Evolutionary conservation across 2,329 filamentous ascomycete species (phyloP), one percentile per base, ranked within the genome.

Genomic region (Venturia pyrina): DNA sequence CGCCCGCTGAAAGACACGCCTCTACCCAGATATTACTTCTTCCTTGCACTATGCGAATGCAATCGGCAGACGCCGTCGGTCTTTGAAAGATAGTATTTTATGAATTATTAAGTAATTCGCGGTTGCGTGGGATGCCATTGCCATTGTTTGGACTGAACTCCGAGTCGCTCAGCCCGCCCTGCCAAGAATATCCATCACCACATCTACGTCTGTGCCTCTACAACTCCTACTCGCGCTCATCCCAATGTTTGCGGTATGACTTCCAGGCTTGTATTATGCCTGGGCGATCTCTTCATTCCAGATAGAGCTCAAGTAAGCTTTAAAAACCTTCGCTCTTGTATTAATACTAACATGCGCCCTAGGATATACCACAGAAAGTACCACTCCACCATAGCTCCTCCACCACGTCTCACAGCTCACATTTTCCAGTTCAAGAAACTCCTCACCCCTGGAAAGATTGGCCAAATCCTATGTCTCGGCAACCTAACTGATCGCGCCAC

Each of bases 401-500:
- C 63, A 46, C 63, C 44, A 41, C 32, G 65, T 37, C 64, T 61
- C 59, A 24, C 53, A n/a, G 32, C 65, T 56, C 60, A 68, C 71
- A 53, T 70, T 66, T 66, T 50, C 44, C 67, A 78, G 75, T 79
- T 79, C 73, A 82, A 83, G 72, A 84, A 84, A 70, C 81, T 84
- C 70, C 80, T 84, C 71, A 80, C 81, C n/a, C 82, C 82, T 41
- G 82, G 82, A 68, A 84, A 84, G 71, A 84, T 84, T 69, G 81
- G 80, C 68, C 82, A 84, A 67, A 84, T 84, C 67, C 80, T 85
- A 65, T 85, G 83, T 70, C 77, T 85, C 4, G 83, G 83, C 66
- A 85, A 85, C 72, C 80, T 85, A 63, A 85, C 83, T 70, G 81
- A 82, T 67, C 81, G 81, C 70, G 81, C 81, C 69, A 84, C 82